Conservation (phyloP, 2,329 filamentous ascomycete genomes). For the Fusarium xylarioides region DNA sequence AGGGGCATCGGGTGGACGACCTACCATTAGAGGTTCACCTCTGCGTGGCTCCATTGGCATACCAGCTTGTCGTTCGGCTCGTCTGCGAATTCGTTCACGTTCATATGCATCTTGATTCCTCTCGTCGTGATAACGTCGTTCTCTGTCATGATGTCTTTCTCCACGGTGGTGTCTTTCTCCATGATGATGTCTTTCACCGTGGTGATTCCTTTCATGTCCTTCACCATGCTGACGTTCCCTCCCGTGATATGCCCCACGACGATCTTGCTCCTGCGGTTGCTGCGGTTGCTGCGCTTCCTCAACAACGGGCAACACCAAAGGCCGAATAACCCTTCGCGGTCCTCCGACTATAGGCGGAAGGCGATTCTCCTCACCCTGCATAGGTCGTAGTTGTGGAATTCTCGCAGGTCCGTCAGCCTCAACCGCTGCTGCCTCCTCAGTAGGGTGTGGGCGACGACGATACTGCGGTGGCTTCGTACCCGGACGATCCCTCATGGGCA, state of each 20-base stretch:
- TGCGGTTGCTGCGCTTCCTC: background rate
- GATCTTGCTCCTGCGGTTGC: background rate
- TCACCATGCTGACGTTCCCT: too few relatives aligned
- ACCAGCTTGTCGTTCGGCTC: background rate
- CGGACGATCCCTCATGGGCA: conserved; percentile 17
- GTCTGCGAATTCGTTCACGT: background rate
- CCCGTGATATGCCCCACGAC: background rate
- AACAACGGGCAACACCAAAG: background rate
- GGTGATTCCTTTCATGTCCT: too few relatives aligned
- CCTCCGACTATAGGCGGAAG: background rate
- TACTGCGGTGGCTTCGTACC: conserved; percentile 31
- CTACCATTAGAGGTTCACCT: background rate
- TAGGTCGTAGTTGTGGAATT: conserved; percentile 31
- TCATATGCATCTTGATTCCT: background rate
- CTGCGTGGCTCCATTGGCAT: background rate
- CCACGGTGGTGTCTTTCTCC: background rate
- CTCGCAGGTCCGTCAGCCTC: background rate
- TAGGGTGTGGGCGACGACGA: conserved; percentile 4
- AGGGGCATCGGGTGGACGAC: background rate
- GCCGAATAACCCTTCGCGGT: background rate
- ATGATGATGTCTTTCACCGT: background rate
- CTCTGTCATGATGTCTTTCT: background rate
- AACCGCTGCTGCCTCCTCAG: background rate
- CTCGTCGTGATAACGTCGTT: background rate
- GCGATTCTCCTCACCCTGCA: conserved; percentile 2